Percentiles rank a stretch among this genome's conserved stretches.
These are phyloP conservation scores for Rhizopogon vesiculosus DNA, from an alignment of 768 basidiomycete species.

Conservation along the genomic window DNA sequence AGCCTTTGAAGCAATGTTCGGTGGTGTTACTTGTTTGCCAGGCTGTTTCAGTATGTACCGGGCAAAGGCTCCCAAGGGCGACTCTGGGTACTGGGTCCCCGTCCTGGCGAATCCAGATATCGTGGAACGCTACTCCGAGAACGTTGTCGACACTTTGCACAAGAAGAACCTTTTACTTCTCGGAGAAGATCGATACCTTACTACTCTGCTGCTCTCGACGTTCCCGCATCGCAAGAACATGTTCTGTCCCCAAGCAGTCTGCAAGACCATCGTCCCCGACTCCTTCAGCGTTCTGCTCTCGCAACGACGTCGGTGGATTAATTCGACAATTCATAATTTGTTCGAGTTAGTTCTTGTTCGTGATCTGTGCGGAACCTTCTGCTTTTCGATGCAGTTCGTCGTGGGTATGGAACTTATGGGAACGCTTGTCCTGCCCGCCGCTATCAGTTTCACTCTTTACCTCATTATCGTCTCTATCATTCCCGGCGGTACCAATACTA, in stretches of 20 bases:
- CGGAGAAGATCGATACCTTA: constrained; percentile 98
- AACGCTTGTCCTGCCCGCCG: constrained; percentile 94
- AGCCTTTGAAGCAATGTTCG: constrained; percentile 99
- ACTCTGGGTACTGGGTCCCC: constrained; percentile 95
- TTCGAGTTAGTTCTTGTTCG: constrained; percentile 93
- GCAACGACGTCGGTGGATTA: constrained; percentile 99
- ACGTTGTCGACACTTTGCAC: constrained; percentile 98
- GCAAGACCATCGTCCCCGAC: constrained; percentile 98
- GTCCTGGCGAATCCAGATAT: constrained; percentile 98
- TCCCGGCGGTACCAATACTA: constrained; percentile 70
- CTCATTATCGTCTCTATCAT: constrained; percentile 87
- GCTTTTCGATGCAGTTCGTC: constrained; percentile 99
- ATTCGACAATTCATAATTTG: constrained; percentile 97
- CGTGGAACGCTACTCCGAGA: constrained; percentile 98
- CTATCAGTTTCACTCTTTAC: constrained; percentile 95
- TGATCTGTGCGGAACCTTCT: constrained; percentile 99
- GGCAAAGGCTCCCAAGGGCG: constrained; percentile 98
- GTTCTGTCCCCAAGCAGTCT: constrained; percentile 98
- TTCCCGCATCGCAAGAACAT: constrained; percentile 99
- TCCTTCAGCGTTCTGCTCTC: constrained; percentile 91
- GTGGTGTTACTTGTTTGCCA: constrained; percentile 98
- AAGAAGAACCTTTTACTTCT: constrained; percentile 98
- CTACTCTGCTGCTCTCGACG: constrained; percentile 95
- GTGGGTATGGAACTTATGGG: constrained; percentile 98
- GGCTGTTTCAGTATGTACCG: constrained; percentile 99